Conservation (phyloP, 495 filamentous ascomycete species). For the Xylaria bambusicola region DNA sequence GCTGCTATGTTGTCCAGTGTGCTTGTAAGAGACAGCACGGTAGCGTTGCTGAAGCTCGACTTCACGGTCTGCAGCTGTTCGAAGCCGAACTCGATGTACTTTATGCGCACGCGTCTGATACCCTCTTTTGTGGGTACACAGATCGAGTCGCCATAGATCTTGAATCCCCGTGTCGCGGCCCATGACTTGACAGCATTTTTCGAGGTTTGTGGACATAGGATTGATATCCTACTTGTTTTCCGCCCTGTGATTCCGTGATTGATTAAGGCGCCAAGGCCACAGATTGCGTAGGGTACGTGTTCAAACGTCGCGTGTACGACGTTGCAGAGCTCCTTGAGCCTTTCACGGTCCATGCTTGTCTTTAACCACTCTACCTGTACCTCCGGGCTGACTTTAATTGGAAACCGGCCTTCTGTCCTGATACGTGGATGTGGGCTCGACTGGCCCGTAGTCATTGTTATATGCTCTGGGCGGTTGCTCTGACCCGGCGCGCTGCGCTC, state of each 20-base stretch:
- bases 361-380: constrained; percentile 20
- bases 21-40: constrained; percentile 25
- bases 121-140: constrained; percentile 18
- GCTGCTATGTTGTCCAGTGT: constrained; percentile 29
- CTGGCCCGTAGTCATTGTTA: no score
- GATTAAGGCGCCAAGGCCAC: constrained; percentile 38
- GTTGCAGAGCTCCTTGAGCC: constrained; percentile 35
- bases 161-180: constrained; percentile 28
- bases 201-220: constrained; percentile 35
- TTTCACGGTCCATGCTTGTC: background rate
- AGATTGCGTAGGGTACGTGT: constrained; percentile 44
- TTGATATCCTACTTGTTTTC: constrained; percentile 24
- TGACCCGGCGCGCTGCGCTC: background rate
- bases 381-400: background rate
- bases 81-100: constrained; percentile 31
- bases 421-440: background rate
- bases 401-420: background rate
- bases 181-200: constrained; percentile 33
- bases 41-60: constrained; percentile 18
- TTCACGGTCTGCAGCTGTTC: constrained; percentile 22
- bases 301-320: constrained; percentile 31
- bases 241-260: constrained; percentile 36
- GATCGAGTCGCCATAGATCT: constrained; percentile 20
- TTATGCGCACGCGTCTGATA: constrained; percentile 27
- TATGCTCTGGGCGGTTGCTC: background rate